Conservation (phyloP, 306 rosid species). For the Inga laurina region DNA sequence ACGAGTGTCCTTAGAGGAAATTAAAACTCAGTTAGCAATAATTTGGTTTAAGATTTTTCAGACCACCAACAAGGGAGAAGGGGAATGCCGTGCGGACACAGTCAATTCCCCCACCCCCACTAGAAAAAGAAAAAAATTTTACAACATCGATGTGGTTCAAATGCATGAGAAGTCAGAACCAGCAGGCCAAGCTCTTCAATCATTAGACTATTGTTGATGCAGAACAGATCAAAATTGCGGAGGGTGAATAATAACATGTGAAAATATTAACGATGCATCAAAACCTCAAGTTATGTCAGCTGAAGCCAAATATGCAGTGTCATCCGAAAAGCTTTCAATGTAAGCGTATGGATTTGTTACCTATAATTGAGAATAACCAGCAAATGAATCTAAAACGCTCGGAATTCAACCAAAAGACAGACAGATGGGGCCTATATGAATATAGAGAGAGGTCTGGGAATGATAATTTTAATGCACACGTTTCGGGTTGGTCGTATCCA, state of each 20-base stretch:
- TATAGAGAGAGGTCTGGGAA: not conserved
- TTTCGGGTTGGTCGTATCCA: conserved; percentile 39
- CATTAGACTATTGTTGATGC: conserved; percentile 20
- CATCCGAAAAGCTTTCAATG: not conserved
- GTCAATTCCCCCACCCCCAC: not conserved
- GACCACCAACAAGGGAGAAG: not conserved
- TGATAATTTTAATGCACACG: conserved; percentile 18
- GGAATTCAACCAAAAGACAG: conserved; percentile 24
- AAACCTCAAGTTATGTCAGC: conserved; percentile 2
- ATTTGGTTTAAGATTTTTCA: not conserved
- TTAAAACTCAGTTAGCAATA: not conserved
- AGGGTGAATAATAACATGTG: not conserved
- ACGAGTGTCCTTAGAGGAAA: not conserved
- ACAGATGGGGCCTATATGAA: conserved; percentile 13
- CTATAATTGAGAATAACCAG: conserved; percentile 19
- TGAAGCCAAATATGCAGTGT: not conserved
- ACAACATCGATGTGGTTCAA: conserved; percentile 3
- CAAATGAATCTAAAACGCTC: conserved; percentile 24
- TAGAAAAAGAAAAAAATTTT: not conserved
- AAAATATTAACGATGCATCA: not conserved
- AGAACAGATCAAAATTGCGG: conserved; percentile 12
- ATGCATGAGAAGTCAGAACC: conserved; percentile 11
- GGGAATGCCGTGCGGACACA: not conserved
- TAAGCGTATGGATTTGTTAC: conserved; percentile 8
- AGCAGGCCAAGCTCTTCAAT: conserved; percentile 11